Evolutionary conservation across 1,284 basidiomycete genomes (phyloP), one percentile per base, ranked within the genome.

Genomic region (Trichosporon faecale): DNA sequence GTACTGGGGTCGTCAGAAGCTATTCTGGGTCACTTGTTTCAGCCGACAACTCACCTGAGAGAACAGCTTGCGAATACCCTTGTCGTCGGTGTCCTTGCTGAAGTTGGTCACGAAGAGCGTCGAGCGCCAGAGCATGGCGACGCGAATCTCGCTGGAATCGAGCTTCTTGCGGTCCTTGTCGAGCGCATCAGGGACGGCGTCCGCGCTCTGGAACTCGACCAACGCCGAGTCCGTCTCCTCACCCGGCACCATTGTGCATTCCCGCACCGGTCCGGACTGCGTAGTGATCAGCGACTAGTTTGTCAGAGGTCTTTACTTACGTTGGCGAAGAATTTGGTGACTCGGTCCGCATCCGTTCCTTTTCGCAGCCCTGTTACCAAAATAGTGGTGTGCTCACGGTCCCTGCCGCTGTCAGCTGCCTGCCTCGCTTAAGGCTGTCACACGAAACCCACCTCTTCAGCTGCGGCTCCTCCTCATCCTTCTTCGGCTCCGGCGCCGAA

Each of bases 101-200:
- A 98, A 99, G 83, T 99, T 99, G 14, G 97, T 98, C 57, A 98
- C 90, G 82, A 95, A 99, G 3, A 99, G 84, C 1, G 96, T 99
- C 3, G 94, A 96, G 73, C 91, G 88, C 93, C 94, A 98, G 5
- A 93, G 94, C 66, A 97, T 86, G 78, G 93, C 89, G 0, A 99
- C 93, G 14, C 88, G 87, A 16, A 97, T 86, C 78, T 94, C 91
- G 44, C 29, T 49, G 0, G 86, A 90, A 52, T 87, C 86, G 64
- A 99, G 77, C 37, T 89, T 88, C 80, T 97, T 98, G 84, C 94
- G 93, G 84, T 98, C 95, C 79, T 94, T 95, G 0, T 94, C 97
- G 46, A 95, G 86, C 0, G 93, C 97, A 0, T 89, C 88, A 1
- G 93, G 91, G 0, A 98, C 88, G 67, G 87, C 88, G 33, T 93